Percentiles rank a stretch among this genome's conserved stretches.
phyloP scores from a whole-genome alignment of 306 rosid species.

The Begonia fuchsioides region DNA sequence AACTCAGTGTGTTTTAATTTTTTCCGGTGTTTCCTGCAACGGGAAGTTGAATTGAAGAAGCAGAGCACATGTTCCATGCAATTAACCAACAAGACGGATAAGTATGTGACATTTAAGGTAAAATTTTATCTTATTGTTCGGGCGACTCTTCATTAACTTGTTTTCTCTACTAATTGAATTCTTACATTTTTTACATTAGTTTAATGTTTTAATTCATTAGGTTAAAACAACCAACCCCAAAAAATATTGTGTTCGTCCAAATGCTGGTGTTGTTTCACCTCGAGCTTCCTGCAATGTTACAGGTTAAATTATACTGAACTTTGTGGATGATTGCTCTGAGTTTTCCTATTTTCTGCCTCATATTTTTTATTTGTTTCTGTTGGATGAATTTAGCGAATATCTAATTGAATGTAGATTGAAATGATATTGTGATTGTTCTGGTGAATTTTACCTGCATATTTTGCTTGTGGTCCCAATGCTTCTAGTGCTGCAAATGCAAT shows the following conservation, averaged over 20 bases:
- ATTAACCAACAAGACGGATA: slow-evolving; percentile 29
- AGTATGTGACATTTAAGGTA: slow-evolving; percentile 37
- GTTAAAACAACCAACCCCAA: slow-evolving; percentile 37
- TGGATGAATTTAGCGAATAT: too few species aligned
- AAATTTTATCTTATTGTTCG: background rate
- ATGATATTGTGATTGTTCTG: too few species aligned
- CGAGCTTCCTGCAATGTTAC: slow-evolving; percentile 21
- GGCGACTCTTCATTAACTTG: background rate
- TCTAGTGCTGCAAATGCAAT: too few species aligned
- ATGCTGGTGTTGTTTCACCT: slow-evolving; percentile 29
- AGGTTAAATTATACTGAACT: slow-evolving; percentile 15
- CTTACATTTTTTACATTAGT: slow-evolving; percentile 1
- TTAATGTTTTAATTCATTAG: slow-evolving; percentile 15
- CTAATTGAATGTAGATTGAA: too few species aligned
- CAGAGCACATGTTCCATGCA: slow-evolving; percentile 36
- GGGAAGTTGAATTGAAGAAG: slow-evolving; percentile 31
- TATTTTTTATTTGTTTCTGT: too few species aligned
- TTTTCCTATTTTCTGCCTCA: background rate
- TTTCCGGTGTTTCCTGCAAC: too few species aligned
- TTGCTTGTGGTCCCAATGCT: too few species aligned
- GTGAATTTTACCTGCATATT: too few species aligned
- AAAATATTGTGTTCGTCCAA: slow-evolving; percentile 38
- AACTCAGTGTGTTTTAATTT: too few species aligned
- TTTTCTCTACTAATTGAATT: background rate
- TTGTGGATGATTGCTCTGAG: background rate